These are phyloP conservation scores for Magnusiomyces paraingens DNA, from an alignment of 1,139 yeast species.

Conservation along the genomic window DNA sequence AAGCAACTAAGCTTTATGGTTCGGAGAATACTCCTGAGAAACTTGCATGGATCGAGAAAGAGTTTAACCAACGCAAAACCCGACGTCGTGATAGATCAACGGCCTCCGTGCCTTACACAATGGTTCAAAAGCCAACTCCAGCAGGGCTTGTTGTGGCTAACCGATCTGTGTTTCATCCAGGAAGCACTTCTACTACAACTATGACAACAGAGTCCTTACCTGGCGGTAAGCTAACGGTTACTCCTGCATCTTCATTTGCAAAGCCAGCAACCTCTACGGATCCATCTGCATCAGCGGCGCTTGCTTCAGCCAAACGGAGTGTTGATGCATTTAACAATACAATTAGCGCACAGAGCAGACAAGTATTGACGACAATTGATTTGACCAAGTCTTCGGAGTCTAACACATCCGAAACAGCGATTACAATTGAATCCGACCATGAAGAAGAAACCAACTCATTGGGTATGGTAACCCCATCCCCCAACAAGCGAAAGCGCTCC, in stretches of 20 bases:
- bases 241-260: background rate
- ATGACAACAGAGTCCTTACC: background rate
- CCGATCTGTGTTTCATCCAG: background rate
- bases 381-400: background rate
- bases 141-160: background rate
- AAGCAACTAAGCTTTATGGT: constrained; percentile 68
- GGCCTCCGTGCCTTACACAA: background rate
- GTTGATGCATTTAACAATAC: background rate
- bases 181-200: background rate
- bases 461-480: background rate
- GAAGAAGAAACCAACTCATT: background rate
- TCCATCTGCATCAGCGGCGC: background rate
- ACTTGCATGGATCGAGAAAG: constrained; percentile 68
- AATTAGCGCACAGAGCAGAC: background rate
- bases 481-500: constrained; percentile 1
- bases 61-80: constrained; percentile 58
- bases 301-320: background rate
- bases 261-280: background rate
- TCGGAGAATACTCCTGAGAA: constrained; percentile 49
- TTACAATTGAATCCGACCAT: background rate
- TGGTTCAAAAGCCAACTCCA: background rate
- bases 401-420: background rate
- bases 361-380: background rate
- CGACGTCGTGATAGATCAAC: constrained; percentile 42
- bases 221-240: background rate